Percentiles rank a stretch among this genome's conserved stretches.
These are phyloP conservation scores for Pezicula carpinea DNA, from an alignment of 2,329 filamentous ascomycete genomes.

Conservation along the genomic window DNA sequence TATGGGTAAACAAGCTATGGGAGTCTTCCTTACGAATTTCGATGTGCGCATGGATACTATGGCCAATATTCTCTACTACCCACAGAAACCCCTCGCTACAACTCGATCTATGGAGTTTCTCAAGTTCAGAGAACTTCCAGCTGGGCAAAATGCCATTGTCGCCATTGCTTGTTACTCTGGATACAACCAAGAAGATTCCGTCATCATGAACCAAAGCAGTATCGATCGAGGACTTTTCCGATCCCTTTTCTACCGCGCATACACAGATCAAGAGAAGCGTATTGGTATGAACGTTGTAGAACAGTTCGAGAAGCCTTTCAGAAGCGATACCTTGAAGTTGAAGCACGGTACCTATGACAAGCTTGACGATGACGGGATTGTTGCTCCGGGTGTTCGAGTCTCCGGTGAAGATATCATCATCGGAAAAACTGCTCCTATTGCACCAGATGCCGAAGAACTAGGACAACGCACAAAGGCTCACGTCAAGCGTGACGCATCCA, in stretches of 20 bases:
- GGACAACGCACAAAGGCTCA: conserved; percentile 88
- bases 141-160: conserved; percentile 96
- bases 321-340: conserved; percentile 80
- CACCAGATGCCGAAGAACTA: conserved; percentile 86
- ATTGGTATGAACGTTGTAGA: conserved; percentile 92
- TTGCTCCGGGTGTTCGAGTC: conserved; percentile 88
- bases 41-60: conserved; percentile 98
- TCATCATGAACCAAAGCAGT: conserved; percentile 99
- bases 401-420: conserved; percentile 99
- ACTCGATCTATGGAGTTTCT: conserved; percentile 98
- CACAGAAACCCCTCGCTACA: conserved; percentile 93
- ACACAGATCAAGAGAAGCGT: conserved; percentile 95
- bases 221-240: conserved; percentile 97
- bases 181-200: conserved; percentile 99
- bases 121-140: conserved; percentile 94
- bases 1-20: conserved; percentile 99
- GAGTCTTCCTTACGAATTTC: conserved; percentile 97
- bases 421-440: conserved; percentile 94
- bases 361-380: conserved; percentile 92
- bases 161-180: conserved; percentile 96
- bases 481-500: conserved; percentile 92
- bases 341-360: conserved; percentile 98
- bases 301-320: conserved; percentile 90
- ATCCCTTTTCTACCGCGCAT: conserved; percentile 95
- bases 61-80: conserved; percentile 98